phyloP scores from a whole-genome alignment of 148 eudicot species.

The Polygonum aviculare region DNA sequence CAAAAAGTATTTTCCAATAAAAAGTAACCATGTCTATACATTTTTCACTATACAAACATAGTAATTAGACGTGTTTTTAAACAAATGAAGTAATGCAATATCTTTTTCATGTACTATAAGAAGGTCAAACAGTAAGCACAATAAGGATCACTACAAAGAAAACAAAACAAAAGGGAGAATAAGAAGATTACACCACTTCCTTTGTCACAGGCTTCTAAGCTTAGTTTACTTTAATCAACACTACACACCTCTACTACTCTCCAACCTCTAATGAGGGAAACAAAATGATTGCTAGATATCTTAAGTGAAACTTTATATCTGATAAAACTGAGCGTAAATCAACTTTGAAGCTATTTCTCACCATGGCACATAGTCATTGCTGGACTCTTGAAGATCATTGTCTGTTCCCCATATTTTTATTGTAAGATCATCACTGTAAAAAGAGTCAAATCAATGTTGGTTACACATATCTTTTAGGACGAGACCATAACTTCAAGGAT shows the following conservation, averaged over 20 bases:
- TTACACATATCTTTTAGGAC: background rate
- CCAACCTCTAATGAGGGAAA: background rate
- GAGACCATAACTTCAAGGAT: conserved; percentile 6
- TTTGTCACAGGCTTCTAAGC: background rate
- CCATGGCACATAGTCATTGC: conserved; percentile 62
- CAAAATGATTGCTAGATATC: background rate
- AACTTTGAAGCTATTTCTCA: conserved; percentile 28
- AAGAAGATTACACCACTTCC: background rate
- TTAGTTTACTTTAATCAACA: background rate
- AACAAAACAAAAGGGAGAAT: background rate
- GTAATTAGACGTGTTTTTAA: background rate
- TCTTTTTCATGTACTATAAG: background rate
- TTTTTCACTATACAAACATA: background rate
- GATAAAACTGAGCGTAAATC: background rate
- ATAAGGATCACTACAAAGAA: background rate
- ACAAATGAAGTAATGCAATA: background rate
- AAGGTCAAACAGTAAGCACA: background rate
- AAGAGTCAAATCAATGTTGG: background rate
- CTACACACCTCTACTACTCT: background rate
- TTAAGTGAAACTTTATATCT: background rate
- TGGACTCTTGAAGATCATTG: conserved; percentile 29
- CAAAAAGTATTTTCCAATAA: background rate
- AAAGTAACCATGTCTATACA: background rate
- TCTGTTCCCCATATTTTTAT: conserved; percentile 81
- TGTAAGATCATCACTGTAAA: conserved; percentile 89